These are phyloP conservation scores for Rhododendron mucronatum DNA, from an alignment of 148 eudicot genomes.

Conservation along the genomic window DNA sequence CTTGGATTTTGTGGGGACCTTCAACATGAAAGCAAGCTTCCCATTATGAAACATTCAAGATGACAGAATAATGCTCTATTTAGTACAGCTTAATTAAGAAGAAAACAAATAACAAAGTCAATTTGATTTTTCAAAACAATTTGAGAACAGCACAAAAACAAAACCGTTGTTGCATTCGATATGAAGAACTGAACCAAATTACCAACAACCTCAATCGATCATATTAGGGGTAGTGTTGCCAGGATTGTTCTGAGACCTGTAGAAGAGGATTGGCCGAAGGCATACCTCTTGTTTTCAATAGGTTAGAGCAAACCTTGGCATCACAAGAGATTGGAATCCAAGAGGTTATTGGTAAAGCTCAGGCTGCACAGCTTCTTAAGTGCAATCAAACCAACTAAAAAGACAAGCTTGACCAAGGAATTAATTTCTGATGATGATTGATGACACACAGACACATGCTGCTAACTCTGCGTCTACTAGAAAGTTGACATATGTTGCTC, in stretches of 20 bases:
- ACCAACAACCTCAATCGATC: not conserved
- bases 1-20: slow-evolving; percentile 81
- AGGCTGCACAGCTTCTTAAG: not conserved
- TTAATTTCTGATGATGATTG: not conserved
- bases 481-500: not conserved
- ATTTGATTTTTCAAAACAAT: too few species aligned
- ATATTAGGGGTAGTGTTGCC: not conserved
- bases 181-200: not conserved
- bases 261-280: not conserved
- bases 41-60: not conserved
- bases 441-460: not conserved
- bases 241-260: not conserved
- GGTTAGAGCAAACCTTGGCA: not conserved
- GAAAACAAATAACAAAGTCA: too few species aligned
- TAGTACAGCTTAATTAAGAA: too few species aligned
- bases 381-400: not conserved
- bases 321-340: not conserved
- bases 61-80: not conserved
- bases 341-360: not conserved
- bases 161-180: not conserved
- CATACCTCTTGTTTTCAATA: too few species aligned
- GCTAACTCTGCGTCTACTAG: not conserved
- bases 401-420: not conserved
- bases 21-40: slow-evolving; percentile 5
- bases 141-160: too few species aligned